A percentile compares a stretch with the other conserved stretches of the same genome.
Conservation (phyloP, 2,329 filamentous ascomycete species). For the Penicillium sclerotigenum region DNA sequence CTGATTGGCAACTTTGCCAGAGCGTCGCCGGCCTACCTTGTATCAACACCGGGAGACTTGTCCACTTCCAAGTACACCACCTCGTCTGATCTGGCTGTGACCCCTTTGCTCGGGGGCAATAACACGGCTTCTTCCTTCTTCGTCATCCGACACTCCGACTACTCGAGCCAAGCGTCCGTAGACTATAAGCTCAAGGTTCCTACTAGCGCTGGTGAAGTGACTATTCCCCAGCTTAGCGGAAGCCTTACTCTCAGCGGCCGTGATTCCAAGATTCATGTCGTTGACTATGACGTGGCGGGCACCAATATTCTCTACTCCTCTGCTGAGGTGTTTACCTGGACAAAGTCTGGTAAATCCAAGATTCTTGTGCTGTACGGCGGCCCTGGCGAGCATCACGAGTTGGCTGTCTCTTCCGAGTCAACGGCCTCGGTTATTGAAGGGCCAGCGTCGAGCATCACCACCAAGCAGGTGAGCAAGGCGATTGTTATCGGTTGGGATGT, state of each 20-base stretch:
- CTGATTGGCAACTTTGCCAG: constrained; percentile 72
- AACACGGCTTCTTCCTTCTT: constrained; percentile 53
- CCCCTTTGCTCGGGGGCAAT: constrained; percentile 56
- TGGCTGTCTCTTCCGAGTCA: constrained; percentile 35
- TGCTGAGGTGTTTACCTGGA: constrained; percentile 50
- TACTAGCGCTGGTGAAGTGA: constrained; percentile 40
- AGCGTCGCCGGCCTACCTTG: constrained; percentile 67
- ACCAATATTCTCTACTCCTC: constrained; percentile 45
- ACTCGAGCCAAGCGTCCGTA: constrained; percentile 56
- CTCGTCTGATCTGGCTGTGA: constrained; percentile 56
- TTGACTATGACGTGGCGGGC: constrained; percentile 41
- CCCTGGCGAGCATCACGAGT: constrained; percentile 40
- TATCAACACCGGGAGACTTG: constrained; percentile 52
- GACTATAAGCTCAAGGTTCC: constrained; percentile 62
- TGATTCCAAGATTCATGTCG: constrained; percentile 46
- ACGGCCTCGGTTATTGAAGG: constrained; percentile 35
- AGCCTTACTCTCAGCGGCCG: constrained; percentile 40
- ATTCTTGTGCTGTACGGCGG: constrained; percentile 43
- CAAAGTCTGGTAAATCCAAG: constrained; percentile 58
- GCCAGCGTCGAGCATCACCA: constrained; percentile 26
- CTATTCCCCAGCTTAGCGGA: constrained; percentile 42
- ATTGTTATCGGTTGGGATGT: constrained; percentile 53
- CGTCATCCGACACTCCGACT: constrained; percentile 64
- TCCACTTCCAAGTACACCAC: constrained; percentile 47
- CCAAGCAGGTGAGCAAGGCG: constrained; percentile 28